Evolutionary conservation across 2,329 filamentous ascomycete genomes (phyloP).

Genomic region (Colletotrichum sp.): DNA sequence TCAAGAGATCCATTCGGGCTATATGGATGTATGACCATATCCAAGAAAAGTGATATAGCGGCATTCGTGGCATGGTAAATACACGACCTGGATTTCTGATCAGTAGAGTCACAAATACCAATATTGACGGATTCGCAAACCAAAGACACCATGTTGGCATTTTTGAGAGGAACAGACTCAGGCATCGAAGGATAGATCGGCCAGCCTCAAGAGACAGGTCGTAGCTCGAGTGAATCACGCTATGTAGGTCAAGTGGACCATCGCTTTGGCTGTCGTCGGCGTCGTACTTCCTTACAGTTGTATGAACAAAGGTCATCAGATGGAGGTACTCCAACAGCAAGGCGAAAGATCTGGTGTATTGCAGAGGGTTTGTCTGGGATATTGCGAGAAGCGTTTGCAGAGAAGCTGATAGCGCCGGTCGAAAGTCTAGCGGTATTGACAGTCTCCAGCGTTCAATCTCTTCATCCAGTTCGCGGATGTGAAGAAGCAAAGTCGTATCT

Average conservation of each 20-base stretch:
- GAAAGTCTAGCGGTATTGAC: slow-evolving; percentile 22
- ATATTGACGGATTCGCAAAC: neutral
- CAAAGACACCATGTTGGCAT: neutral
- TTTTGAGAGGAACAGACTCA: neutral
- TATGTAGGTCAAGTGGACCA: slow-evolving; percentile 22
- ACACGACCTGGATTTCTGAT: neutral
- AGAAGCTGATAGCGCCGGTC: neutral
- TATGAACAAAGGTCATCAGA: slow-evolving; percentile 22
- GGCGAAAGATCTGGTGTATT: neutral
- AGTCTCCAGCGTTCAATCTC: slow-evolving; percentile 37
- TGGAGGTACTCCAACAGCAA: slow-evolving; percentile 26
- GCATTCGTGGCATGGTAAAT: slow-evolving; percentile 17
- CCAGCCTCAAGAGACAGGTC: slow-evolving; percentile 27
- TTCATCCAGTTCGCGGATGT: slow-evolving; percentile 32
- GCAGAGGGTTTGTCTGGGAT: neutral
- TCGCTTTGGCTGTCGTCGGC: neutral
- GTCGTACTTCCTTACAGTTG: slow-evolving; percentile 24
- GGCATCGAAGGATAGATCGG: slow-evolving; percentile 20
- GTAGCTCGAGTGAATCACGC: slow-evolving; percentile 26
- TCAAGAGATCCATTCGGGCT: neutral
- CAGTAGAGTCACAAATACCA: neutral
- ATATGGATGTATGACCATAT: slow-evolving; percentile 22
- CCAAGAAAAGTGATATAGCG: slow-evolving; percentile 20
- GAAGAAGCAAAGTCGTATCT: slow-evolving; percentile 17
- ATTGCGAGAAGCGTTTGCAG: neutral